phyloP scores from a whole-genome alignment of 352 stramenopile genomes.

The Pythium aphanidermatum region DNA sequence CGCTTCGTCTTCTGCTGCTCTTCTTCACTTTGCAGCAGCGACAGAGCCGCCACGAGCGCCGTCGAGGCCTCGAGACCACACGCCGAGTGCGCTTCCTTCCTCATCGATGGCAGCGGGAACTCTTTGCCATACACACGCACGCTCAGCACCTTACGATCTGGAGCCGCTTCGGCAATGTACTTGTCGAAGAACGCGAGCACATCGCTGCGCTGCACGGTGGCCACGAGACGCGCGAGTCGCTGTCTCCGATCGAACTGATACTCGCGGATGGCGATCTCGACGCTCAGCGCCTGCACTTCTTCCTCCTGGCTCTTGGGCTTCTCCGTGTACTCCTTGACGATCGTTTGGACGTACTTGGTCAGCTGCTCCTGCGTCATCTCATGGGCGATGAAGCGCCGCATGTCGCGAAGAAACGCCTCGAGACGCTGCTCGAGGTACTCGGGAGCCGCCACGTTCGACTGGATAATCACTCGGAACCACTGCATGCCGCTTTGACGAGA shows the following conservation, averaged over 20 bases:
- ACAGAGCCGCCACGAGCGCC: slow-evolving; percentile 2
- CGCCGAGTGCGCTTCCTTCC: background rate
- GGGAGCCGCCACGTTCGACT: slow-evolving; percentile 66
- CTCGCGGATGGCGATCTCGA: slow-evolving; percentile 59
- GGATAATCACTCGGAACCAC: slow-evolving; percentile 69
- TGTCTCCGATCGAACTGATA: slow-evolving; percentile 64
- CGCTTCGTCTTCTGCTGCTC: background rate
- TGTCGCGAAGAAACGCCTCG: slow-evolving; percentile 45
- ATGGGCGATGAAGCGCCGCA: slow-evolving; percentile 28
- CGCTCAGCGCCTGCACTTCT: slow-evolving; percentile 43
- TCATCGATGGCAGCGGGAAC: slow-evolving; percentile 4
- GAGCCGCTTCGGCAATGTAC: slow-evolving; percentile 23
- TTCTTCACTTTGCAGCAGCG: slow-evolving; percentile 1
- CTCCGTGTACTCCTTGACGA: slow-evolving; percentile 59
- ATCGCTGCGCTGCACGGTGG: slow-evolving; percentile 35
- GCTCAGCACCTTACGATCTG: slow-evolving; percentile 42
- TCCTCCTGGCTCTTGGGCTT: slow-evolving; percentile 68
- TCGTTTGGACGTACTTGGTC: slow-evolving; percentile 52
- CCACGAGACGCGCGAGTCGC: slow-evolving; percentile 33
- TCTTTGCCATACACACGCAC: slow-evolving; percentile 40
- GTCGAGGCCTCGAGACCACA: slow-evolving; percentile 1
- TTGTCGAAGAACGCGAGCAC: slow-evolving; percentile 67
- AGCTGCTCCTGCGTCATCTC: slow-evolving; percentile 24
- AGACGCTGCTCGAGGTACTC: slow-evolving; percentile 64
- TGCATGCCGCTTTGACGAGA: slow-evolving; percentile 37